A percentile compares a stretch with the other conserved stretches of the same genome.
Conservation (phyloP, 768 basidiomycete genomes). For the Tulasnella calospora region DNA sequence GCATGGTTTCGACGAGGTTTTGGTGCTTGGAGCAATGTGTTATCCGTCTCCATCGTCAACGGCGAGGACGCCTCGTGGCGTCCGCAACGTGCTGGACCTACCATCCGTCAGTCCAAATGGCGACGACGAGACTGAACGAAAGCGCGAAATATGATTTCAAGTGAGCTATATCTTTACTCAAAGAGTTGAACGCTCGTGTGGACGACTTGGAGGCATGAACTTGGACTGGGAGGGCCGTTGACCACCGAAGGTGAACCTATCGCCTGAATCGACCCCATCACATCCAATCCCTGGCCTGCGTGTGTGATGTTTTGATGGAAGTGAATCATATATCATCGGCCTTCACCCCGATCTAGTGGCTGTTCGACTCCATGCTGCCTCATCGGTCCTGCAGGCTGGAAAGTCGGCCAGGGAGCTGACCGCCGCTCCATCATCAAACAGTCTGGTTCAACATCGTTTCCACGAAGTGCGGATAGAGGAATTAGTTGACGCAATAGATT, state of each 20-base stretch:
- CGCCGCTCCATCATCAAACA: background rate
- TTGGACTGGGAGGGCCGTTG: background rate
- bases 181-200: background rate
- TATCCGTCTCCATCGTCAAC: background rate
- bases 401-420: background rate
- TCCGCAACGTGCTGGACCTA: background rate
- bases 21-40: slow-evolving; percentile 4
- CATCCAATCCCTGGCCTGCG: background rate
- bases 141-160: background rate
- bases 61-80: slow-evolving; percentile 4
- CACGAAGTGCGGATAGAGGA: background rate
- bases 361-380: background rate
- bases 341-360: background rate
- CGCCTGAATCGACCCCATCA: background rate
- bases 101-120: background rate
- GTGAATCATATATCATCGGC: background rate
- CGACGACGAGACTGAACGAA: background rate
- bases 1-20: slow-evolving; percentile 5
- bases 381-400: background rate
- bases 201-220: background rate
- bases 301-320: background rate
- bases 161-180: background rate
- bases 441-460: background rate
- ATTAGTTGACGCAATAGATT: background rate
- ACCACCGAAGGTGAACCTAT: background rate